Conservation (phyloP, 2,329 filamentous ascomycete genomes). For the Colletotrichum aenigma region DNA sequence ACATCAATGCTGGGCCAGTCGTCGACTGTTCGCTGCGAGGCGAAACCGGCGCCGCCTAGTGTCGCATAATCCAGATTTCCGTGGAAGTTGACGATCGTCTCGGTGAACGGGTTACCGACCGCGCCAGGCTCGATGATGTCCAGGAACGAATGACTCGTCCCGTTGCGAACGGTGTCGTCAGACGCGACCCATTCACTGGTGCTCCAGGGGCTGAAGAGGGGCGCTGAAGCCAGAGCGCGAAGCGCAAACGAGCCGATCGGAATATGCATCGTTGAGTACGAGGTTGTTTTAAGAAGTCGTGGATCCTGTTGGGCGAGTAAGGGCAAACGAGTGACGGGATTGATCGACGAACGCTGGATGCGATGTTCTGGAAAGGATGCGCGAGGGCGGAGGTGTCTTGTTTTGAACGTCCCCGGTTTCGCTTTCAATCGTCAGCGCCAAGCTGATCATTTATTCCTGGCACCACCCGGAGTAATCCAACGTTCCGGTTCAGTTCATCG, state of each 20-base stretch:
- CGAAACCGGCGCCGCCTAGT: conserved; percentile 82
- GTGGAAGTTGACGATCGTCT: conserved; percentile 59
- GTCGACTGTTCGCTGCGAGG: conserved; percentile 73
- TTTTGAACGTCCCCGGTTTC: not conserved
- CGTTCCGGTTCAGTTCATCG: not conserved
- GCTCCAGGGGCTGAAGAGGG: conserved; percentile 58
- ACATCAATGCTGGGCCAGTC: conserved; percentile 66
- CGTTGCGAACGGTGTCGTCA: conserved; percentile 80
- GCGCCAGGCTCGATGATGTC: conserved; percentile 30
- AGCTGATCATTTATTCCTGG: not conserved
- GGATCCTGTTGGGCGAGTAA: not conserved
- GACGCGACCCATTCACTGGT: conserved; percentile 67
- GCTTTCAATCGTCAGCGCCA: not conserved
- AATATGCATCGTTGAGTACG: conserved; percentile 1
- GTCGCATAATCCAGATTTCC: conserved; percentile 75
- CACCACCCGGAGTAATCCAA: not conserved
- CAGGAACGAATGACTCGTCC: conserved; percentile 63
- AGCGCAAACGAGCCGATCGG: not conserved
- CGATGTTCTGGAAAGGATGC: not conserved
- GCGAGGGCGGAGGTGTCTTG: not conserved
- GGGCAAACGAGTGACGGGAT: not conserved
- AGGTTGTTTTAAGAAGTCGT: not conserved
- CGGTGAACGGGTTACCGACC: conserved; percentile 16
- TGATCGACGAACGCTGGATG: not conserved
- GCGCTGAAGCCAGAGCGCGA: not conserved